These are phyloP conservation scores for Pseudognaphalium luteoalbum DNA, from an alignment of 129 eudicot species.

Conservation along the genomic window DNA sequence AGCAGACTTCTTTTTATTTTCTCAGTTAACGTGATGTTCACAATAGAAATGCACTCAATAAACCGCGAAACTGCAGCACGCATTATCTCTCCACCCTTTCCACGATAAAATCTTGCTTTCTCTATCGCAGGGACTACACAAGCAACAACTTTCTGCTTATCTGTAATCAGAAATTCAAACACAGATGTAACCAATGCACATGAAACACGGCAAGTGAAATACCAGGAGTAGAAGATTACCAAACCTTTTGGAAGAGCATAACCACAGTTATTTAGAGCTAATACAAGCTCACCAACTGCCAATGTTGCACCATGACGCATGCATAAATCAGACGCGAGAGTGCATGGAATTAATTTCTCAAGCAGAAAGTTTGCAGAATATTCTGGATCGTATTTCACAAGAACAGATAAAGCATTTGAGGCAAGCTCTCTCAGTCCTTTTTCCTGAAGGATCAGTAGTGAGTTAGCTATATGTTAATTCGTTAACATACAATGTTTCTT, in stretches of 20 bases:
- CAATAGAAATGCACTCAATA: slow-evolving; percentile 72
- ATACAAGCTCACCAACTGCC: slow-evolving; percentile 87
- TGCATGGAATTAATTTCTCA: slow-evolving; percentile 83
- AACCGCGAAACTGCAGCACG: slow-evolving; percentile 94
- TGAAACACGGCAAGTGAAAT: slow-evolving; percentile 7
- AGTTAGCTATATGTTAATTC: slow-evolving; percentile 6
- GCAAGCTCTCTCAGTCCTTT: slow-evolving; percentile 96
- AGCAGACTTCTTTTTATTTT: slow-evolving; percentile 72
- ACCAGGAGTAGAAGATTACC: background rate
- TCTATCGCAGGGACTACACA: slow-evolving; percentile 90
- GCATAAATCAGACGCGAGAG: slow-evolving; percentile 89
- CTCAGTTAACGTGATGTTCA: slow-evolving; percentile 58
- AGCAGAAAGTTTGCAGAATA: slow-evolving; percentile 72
- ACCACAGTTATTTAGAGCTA: slow-evolving; percentile 62
- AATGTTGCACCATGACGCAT: slow-evolving; percentile 98
- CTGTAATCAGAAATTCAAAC: slow-evolving; percentile 38
- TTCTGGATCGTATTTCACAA: slow-evolving; percentile 79
- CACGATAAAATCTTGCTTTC: slow-evolving; percentile 94
- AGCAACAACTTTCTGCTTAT: slow-evolving; percentile 77
- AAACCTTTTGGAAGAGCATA: slow-evolving; percentile 65
- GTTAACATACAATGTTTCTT: background rate
- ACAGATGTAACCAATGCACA: background rate
- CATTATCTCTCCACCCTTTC: slow-evolving; percentile 99
- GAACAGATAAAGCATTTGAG: slow-evolving; percentile 72
- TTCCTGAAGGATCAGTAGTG: slow-evolving; percentile 51